Conservation (phyloP, 352 stramenopile species). For the Blastocystis sp. region DNA sequence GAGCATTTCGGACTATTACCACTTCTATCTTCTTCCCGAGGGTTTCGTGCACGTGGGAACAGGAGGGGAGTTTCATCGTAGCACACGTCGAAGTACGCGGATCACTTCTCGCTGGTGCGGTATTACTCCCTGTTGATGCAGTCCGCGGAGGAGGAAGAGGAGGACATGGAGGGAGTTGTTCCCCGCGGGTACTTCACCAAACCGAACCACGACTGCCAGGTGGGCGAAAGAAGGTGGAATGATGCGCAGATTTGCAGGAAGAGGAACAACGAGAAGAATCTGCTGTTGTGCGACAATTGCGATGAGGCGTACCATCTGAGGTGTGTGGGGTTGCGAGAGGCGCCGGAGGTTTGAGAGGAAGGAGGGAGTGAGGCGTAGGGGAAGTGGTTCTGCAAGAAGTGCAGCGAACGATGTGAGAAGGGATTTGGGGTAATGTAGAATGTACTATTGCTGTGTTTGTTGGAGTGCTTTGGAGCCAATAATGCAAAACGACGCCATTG, state of each 20-base stretch:
- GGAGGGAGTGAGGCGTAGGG: slow-evolving; percentile 15
- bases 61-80: background rate
- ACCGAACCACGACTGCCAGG: background rate
- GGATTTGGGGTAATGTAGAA: background rate
- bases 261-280: background rate
- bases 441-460: background rate
- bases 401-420: slow-evolving; percentile 27
- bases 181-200: slow-evolving; percentile 2
- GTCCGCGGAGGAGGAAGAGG: slow-evolving; percentile 6
- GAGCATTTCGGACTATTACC: slow-evolving; percentile 18
- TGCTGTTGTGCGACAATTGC: slow-evolving; percentile 52
- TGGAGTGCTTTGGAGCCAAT: background rate
- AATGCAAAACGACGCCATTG: too few relatives aligned
- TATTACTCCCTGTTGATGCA: slow-evolving; percentile 31
- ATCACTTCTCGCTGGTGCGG: background rate
- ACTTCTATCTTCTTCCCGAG: slow-evolving; percentile 9
- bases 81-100: background rate
- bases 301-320: slow-evolving; percentile 30
- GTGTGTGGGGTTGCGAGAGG: slow-evolving; percentile 23
- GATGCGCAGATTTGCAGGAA: slow-evolving; percentile 31
- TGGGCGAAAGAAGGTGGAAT: background rate
- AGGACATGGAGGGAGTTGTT: background rate
- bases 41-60: background rate
- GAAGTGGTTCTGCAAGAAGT: slow-evolving; percentile 41
- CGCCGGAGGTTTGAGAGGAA: background rate